These are phyloP conservation scores for Phialophora tarda DNA, from an alignment of 2,329 filamentous ascomycete species.

Conservation along the genomic window DNA sequence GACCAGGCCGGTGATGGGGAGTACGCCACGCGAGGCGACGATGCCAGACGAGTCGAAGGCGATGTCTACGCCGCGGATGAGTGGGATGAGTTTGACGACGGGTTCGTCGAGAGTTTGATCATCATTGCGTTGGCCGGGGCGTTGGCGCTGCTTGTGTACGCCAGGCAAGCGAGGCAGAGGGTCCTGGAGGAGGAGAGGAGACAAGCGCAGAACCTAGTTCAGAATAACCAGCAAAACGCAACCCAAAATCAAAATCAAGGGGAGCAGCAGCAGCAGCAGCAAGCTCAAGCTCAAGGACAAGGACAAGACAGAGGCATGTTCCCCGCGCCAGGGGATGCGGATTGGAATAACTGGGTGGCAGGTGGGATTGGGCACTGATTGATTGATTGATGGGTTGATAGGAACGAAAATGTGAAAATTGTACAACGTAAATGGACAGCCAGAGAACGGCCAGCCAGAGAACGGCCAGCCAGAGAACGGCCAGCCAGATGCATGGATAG, in stretches of 20 bases:
- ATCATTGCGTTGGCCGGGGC: slow-evolving; percentile 78
- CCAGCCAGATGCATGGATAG: not conserved
- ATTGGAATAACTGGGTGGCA: slow-evolving; percentile 70
- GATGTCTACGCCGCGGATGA: slow-evolving; percentile 56
- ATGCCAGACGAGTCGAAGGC: slow-evolving; percentile 37
- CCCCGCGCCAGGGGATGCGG: slow-evolving; percentile 69
- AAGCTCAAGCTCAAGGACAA: slow-evolving; percentile 44
- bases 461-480: too few species aligned
- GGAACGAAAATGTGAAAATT: not conserved
- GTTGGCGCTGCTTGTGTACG: slow-evolving; percentile 79
- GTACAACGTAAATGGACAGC: not conserved
- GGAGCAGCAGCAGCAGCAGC: slow-evolving; percentile 39
- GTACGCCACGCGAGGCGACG: slow-evolving; percentile 20
- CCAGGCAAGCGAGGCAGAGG: slow-evolving; percentile 73
- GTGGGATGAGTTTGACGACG: slow-evolving; percentile 72
- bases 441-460: too few species aligned
- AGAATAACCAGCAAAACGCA: slow-evolving; percentile 18
- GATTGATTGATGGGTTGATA: slow-evolving; percentile 38
- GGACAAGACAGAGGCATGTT: slow-evolving; percentile 56
- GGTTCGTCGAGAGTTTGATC: slow-evolving; percentile 80
- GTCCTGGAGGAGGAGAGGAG: slow-evolving; percentile 50
- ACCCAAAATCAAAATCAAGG: slow-evolving; percentile 16
- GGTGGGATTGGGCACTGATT: slow-evolving; percentile 65
- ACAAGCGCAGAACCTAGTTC: slow-evolving; percentile 30
- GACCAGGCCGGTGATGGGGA: slow-evolving; percentile 57